Evolutionary conservation across 2,329 filamentous ascomycete genomes (phyloP), one percentile per base, ranked within the genome.

Genomic region (Madurella mycetomatis): DNA sequence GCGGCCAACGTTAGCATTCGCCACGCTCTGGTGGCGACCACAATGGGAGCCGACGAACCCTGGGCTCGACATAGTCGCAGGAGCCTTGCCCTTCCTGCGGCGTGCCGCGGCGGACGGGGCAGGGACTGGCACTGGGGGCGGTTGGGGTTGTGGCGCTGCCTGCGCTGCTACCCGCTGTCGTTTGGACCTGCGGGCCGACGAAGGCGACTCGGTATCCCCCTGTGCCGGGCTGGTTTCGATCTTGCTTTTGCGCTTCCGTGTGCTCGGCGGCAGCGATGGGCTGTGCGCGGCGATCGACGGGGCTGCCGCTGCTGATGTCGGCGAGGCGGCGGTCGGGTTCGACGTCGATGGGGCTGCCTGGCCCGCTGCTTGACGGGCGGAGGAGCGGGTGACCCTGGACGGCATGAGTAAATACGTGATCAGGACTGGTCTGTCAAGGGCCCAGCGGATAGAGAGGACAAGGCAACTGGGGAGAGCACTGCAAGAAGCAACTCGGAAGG

Each of bases 351-450:
- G 74, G 64, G 74, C 75, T 74, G 76, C 74, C 69, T 77, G 77
- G 69, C 73, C 83, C 70, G 89, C 87, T 77, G 89, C 89, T 83
- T 90, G 86, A 80, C 91, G 91, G 78, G 92, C 88, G 73, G 92
- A 87, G 68, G 92, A 94, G 79, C 92, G 90, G 80, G 92, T 96
- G 68, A 94, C 86, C 89, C 92, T 96, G 83, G 85, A 79, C 84
- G 89, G 90, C 91, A 96, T 96, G 85, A 92, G 89, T 86, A 70
- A 71, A 69, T 67, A 61, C 49, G 57, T 61, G 62, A 54, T 65
- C 58, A 60, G 50, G 48, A 12, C 42, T 45, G 41, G 49, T 49
- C 41, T 54, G 50, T 56, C 57, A 63, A 57, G 51, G 62, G 32
- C 55, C 63, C 63, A 67, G 63, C 63, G 69, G 61, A 55, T 17